Base-by-base conservation (phyloP, 1,284 basidiomycete genomes). In the Moesziomyces antarcticus region DNA sequence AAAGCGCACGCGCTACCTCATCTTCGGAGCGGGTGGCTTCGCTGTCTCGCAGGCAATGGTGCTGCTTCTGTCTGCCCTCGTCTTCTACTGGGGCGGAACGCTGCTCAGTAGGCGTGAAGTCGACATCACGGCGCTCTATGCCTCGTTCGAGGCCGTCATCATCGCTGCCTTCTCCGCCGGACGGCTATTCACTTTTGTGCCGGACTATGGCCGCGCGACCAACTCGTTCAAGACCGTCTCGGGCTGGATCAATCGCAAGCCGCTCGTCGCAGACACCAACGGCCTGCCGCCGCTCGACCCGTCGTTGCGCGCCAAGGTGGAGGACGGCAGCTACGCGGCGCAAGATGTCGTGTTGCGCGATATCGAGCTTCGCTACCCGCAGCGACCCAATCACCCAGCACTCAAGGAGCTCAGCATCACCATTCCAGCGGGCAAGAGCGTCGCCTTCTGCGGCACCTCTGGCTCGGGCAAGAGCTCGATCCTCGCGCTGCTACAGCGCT, bases 401-500 rank as follows among this genome's bases (percentile, higher is more conserved):
- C 57, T 84, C 25, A 66, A 56, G 30, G 50, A 75, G 44, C 70
- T 84, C 42, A 73, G 61, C 56, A 68, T 83, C 30, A 68, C 54
- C 27, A 79, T 84, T 56, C 66, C 70, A 20, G 77, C 75, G 42
- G 76, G 79, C 47, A 69, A 74, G 30, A 78, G 67, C 10, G 73
- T 79, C 18, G 81, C 81, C 10, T 82, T 83, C 51, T 79, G 77
- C 46, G 82, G 82, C 37, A 82, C 82, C 16, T 79, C 77, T 7
- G 82, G 82, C 8, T 78, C 75, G 43, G 82, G 81, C 45, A 82
- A 82, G 64, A 76, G 68, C 43, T 77, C 81, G 1, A 77, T 76
- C 21, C 77, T 87, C n/a, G 78, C 85, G 5, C 63, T 86, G 14
- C 66, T 87, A 7, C 81, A 84, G 54, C 82, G 86, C 0, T 86